These are phyloP conservation scores for Zygnema cylindricum DNA, from an alignment of 139 green algal genomes.

Conservation along the genomic window DNA sequence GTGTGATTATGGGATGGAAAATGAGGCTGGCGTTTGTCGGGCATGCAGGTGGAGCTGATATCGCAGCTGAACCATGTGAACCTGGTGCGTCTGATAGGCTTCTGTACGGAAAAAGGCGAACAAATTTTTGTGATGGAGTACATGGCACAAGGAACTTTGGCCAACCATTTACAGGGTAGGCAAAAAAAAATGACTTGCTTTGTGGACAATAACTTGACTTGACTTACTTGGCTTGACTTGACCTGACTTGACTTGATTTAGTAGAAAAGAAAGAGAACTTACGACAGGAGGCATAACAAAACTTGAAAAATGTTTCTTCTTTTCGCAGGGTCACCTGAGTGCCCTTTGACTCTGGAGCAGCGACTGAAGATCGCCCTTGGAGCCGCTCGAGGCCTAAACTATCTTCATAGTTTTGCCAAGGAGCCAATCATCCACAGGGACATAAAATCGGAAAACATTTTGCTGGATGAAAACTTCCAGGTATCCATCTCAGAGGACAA, in stretches of 20 bases:
- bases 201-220: background rate
- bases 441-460: conserved; percentile 67
- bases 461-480: conserved; percentile 60
- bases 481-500: no score
- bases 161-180: background rate
- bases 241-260: background rate
- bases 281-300: background rate
- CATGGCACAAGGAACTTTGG: background rate
- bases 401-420: conserved; percentile 60
- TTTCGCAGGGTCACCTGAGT: background rate
- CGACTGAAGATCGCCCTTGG: conserved; percentile 24
- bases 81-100: conserved; percentile 32
- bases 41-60: conserved; percentile 39
- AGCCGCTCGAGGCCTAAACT: conserved; percentile 31
- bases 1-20: background rate
- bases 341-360: background rate
- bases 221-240: background rate
- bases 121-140: conserved; percentile 22
- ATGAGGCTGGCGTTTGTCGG: no score
- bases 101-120: conserved; percentile 27
- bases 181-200: background rate
- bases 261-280: background rate
- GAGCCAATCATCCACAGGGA: conserved; percentile 64
- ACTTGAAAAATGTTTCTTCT: background rate
- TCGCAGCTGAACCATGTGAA: conserved; percentile 40